Evolutionary conservation across 768 basidiomycete species (phyloP).

Genomic region (Phylloporus rhodoxanthus): DNA sequence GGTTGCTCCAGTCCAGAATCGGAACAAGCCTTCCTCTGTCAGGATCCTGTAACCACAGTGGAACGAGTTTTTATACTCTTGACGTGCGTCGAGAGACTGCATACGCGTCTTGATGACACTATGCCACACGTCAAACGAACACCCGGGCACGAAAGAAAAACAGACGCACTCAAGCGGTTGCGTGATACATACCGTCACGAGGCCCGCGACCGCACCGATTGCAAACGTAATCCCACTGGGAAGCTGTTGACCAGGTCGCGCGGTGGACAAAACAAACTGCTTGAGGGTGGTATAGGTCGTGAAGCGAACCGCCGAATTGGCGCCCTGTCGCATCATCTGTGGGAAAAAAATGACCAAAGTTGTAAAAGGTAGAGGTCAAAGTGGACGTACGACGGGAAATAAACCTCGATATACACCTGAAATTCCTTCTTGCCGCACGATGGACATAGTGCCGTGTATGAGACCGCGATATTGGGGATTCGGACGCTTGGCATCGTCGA

Average conservation of each 20-base stretch:
- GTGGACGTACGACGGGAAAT: slow-evolving; percentile 76
- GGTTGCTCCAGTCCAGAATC: slow-evolving; percentile 97
- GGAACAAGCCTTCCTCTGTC: slow-evolving; percentile 84
- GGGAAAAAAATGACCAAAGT: neutral
- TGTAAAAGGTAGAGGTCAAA: too few relatives aligned
- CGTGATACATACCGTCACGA: slow-evolving; percentile 90
- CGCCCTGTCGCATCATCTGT: slow-evolving; percentile 96
- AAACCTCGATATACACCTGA: slow-evolving; percentile 84
- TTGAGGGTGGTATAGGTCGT: slow-evolving; percentile 93
- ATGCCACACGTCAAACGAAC: slow-evolving; percentile 1
- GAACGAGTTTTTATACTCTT: slow-evolving; percentile 88
- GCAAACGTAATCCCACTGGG: slow-evolving; percentile 89
- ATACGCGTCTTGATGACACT: slow-evolving; percentile 98
- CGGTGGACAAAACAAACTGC: slow-evolving; percentile 82
- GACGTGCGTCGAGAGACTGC: slow-evolving; percentile 82
- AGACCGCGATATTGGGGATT: slow-evolving; percentile 83
- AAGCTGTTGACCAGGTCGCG: slow-evolving; percentile 75
- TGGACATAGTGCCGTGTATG: slow-evolving; percentile 74
- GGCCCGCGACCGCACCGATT: slow-evolving; percentile 88
- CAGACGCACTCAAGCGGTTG: slow-evolving; percentile 72
- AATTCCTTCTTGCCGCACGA: slow-evolving; percentile 81
- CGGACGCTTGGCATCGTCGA: slow-evolving; percentile 86
- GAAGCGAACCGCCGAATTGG: slow-evolving; percentile 94
- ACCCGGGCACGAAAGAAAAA: neutral
- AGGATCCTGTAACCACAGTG: slow-evolving; percentile 94